Base-by-base conservation (phyloP, 805 yeast genomes). In the Metschnikowia gelsemii region DNA sequence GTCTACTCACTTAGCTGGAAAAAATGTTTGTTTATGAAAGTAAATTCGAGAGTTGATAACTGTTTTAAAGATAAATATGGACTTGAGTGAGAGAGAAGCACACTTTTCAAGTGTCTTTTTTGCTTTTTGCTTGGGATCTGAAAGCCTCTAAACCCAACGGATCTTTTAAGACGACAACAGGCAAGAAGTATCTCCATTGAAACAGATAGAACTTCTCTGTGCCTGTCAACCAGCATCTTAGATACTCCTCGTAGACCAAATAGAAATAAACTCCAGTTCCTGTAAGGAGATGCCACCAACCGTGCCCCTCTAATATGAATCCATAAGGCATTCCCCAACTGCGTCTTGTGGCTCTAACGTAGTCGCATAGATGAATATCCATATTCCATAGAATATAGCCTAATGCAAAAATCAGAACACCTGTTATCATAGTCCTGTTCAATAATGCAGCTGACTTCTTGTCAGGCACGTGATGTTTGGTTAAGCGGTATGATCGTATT, bases 201-300 rank as follows among this genome's bases (percentile, higher is more conserved):
- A 82, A 73, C 41, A 66, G 63, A 59, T 78, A 90, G 23, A 76
- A 69, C 20, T 73, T 64, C 20, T 78, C 76, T n/a, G 67, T 65
- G 4, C 80, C 82, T 12, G 70, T 69, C 58, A 87, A 74, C 63
- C 82, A 80, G 23, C 84, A 67, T 51, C 91, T 74, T 47, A 90
- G 66, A 49, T 84, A 78, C 66, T 88, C 90, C 56, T 85, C 75
- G 58, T 84, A 88, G 3, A 85, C 80, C 50, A 90, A 75, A 64
- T 87, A 90, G 59, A 74, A 84, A 62, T 91, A 91, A 8, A 91
- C 93, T 2, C 97, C 96, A 16, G 80, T 68, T 0, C 96, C 95
- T 0, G 93, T 86, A 49, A 86, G 73, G 8, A 86, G 66, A 59
- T 91, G 98, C 98, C 98, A 91, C 97, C 97, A 91, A 18, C 95